Evolutionary conservation across 2,329 filamentous ascomycete species (phyloP).

Genomic region (Amylocarpus encephaloides): DNA sequence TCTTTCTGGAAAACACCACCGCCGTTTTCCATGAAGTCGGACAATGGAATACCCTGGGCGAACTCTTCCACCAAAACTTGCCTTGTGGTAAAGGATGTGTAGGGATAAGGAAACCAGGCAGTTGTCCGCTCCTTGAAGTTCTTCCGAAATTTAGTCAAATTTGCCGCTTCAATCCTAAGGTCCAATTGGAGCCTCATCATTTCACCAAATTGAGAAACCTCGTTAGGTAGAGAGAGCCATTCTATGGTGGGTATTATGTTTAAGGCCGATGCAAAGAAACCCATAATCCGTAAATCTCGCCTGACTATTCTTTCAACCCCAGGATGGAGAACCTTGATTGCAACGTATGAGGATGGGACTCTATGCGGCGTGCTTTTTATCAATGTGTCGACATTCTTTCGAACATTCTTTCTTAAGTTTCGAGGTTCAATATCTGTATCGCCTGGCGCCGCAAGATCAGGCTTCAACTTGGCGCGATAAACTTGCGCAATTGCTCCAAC

Average conservation of each 20-base stretch:
- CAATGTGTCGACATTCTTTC: slow-evolving; percentile 75
- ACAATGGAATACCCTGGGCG: slow-evolving; percentile 85
- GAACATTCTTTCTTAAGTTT: slow-evolving; percentile 62
- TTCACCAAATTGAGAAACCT: slow-evolving; percentile 87
- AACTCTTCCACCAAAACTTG: slow-evolving; percentile 94
- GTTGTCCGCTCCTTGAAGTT: slow-evolving; percentile 87
- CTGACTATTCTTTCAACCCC: slow-evolving; percentile 82
- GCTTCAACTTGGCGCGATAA: slow-evolving; percentile 88
- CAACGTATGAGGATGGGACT: slow-evolving; percentile 87
- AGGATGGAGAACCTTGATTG: slow-evolving; percentile 92
- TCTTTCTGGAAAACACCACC: slow-evolving; percentile 90
- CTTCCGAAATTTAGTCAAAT: slow-evolving; percentile 78
- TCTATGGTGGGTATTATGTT: slow-evolving; percentile 90
- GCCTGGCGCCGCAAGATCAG: slow-evolving; percentile 62
- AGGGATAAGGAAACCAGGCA: slow-evolving; percentile 95
- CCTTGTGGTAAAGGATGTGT: slow-evolving; percentile 84
- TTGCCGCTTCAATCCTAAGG: slow-evolving; percentile 87
- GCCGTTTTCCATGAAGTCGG: slow-evolving; percentile 84
- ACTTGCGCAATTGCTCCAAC: slow-evolving; percentile 97
- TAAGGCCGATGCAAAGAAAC: slow-evolving; percentile 76
- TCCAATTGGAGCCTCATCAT: slow-evolving; percentile 99
- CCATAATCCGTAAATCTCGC: slow-evolving; percentile 92
- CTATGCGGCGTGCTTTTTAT: slow-evolving; percentile 80
- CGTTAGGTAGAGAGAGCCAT: slow-evolving; percentile 93
- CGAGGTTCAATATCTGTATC: slow-evolving; percentile 49